A percentile compares a stretch with the other conserved stretches of the same genome.
phyloP scores from a whole-genome alignment of 495 filamentous ascomycete genomes.

The Lasiosphaeria ovina region DNA sequence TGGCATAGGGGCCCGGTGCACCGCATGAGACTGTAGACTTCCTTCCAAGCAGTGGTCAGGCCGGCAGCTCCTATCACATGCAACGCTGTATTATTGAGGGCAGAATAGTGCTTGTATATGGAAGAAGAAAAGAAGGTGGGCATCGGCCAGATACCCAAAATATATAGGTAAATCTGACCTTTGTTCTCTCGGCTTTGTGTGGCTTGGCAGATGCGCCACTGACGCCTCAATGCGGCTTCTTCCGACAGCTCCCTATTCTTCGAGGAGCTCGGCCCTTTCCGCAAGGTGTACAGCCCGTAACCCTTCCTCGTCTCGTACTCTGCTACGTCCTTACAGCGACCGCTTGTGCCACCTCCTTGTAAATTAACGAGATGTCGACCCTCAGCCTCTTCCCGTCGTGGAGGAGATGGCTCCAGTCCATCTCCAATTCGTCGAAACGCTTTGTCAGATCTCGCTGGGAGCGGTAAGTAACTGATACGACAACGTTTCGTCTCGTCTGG shows the following conservation, averaged over 20 bases:
- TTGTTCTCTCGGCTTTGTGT: no score
- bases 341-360: constrained; percentile 9
- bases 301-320: constrained; percentile 10
- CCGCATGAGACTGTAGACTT: constrained; percentile 34
- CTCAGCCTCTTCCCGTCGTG: constrained; percentile 22
- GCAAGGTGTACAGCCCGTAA: constrained; percentile 22
- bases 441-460: constrained; percentile 21
- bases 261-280: constrained; percentile 27
- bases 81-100: no score
- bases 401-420: constrained; percentile 22
- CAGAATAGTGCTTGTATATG: no score
- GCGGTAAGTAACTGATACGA: constrained; percentile 17
- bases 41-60: constrained; percentile 23
- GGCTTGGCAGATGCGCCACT: no score
- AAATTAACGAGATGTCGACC: constrained; percentile 31
- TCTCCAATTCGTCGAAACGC: constrained; percentile 22
- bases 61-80: constrained; percentile 19
- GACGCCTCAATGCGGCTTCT: no score
- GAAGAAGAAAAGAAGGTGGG: no score
- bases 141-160: no score
- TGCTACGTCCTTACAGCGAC: constrained; percentile 5
- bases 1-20: constrained; percentile 28
- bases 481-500: constrained; percentile 27
- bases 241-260: no score
- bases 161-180: no score